Evolutionary conservation across 108 stramenopile species (phyloP).

Genomic region (Nitzschia inconspicua): DNA sequence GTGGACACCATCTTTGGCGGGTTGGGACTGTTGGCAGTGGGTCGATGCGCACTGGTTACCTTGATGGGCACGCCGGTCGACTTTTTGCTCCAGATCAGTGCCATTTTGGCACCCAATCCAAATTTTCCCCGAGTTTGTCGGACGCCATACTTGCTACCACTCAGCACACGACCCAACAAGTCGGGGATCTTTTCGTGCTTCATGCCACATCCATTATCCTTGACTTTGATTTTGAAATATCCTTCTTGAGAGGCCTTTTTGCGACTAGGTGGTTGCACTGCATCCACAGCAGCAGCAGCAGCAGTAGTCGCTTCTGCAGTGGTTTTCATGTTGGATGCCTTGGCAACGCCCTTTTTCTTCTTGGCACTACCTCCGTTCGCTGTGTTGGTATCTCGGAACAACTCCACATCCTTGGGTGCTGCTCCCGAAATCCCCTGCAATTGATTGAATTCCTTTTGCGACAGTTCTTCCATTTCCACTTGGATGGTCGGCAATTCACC

Average conservation of each 20-base stretch:
- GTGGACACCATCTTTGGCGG: conserved; percentile 41
- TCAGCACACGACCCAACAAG: conserved; percentile 88
- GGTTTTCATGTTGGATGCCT: not conserved
- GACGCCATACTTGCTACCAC: conserved; percentile 94
- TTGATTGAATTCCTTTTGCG: conserved; percentile 80
- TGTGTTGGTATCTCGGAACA: conserved; percentile 12
- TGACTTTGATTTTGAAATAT: conserved; percentile 84
- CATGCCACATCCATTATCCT: conserved; percentile 98
- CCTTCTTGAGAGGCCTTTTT: conserved; percentile 43
- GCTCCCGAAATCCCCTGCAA: conserved; percentile 58
- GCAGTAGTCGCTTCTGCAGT: conserved; percentile 1
- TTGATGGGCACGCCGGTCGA: conserved; percentile 89
- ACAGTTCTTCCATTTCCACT: conserved; percentile 83
- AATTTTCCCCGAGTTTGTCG: conserved; percentile 96
- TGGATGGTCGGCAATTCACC: conserved; percentile 75
- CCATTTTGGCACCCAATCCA: conserved; percentile 98
- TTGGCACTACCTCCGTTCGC: not conserved
- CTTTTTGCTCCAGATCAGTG: conserved; percentile 96
- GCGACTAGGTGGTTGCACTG: no score
- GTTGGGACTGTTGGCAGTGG: conserved; percentile 13
- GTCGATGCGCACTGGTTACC: conserved; percentile 60
- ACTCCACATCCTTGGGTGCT: conserved; percentile 26
- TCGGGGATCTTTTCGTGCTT: conserved; percentile 86
- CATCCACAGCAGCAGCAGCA: not conserved
- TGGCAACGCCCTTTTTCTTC: conserved; percentile 6